Conservation (phyloP, 2,329 filamentous ascomycete species). For the Orbilia quercus region DNA sequence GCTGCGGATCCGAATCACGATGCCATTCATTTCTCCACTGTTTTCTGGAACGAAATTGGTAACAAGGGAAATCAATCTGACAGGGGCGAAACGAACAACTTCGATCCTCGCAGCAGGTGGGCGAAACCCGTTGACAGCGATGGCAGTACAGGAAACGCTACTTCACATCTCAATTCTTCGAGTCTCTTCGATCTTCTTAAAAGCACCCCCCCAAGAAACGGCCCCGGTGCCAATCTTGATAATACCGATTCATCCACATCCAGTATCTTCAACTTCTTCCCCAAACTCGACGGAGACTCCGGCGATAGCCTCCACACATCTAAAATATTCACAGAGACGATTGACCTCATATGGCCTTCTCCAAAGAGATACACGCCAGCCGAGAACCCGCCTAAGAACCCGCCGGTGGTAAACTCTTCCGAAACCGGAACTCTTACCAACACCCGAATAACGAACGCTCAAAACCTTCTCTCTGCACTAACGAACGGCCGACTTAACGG, state of each 20-base stretch:
- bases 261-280: conserved; percentile 3
- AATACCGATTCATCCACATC: background rate
- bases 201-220: background rate
- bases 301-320: conserved; percentile 17
- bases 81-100: background rate
- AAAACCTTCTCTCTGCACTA: conserved; percentile 14
- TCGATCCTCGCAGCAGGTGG: background rate
- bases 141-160: background rate
- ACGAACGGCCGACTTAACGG: conserved; percentile 17
- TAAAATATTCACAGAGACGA: conserved; percentile 23
- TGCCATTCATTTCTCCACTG: conserved; percentile 2
- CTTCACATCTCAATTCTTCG: background rate
- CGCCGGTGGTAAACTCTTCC: background rate
- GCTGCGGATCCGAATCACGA: background rate
- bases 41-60: background rate
- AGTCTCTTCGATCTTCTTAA: background rate
- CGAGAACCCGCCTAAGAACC: background rate
- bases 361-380: conserved; percentile 5
- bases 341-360: conserved; percentile 12
- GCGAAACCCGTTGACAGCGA: background rate
- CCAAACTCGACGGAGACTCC: background rate
- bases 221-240: background rate
- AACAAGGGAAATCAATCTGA: background rate
- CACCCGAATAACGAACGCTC: conserved; percentile 15
- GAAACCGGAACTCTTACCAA: conserved; percentile 9